Evolutionary conservation across 2,329 filamentous ascomycete species (phyloP), one percentile per base, ranked within the genome.

Genomic region (Xylaria digitata): DNA sequence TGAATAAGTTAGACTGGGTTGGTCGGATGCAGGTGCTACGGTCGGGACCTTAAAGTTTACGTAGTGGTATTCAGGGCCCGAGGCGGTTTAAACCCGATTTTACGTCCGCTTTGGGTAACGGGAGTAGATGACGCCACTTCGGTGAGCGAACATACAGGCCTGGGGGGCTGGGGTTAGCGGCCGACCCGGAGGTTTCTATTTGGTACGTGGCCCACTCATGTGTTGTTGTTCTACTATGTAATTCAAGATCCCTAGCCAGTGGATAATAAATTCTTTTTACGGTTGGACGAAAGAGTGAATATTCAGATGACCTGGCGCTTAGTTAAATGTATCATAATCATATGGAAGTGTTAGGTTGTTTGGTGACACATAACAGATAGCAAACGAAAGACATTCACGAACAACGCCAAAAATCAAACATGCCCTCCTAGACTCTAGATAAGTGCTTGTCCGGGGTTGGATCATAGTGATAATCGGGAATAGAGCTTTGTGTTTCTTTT

Each of bases 1-100:
- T 23, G 15, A 49, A 54, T 61, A 55, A 65, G 61, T 67, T 56
- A 63, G 65, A 58, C 65, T 53, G 62, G 26, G 52, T 59, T 42
- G 6, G 50, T 23, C 37, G 50, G 32, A 40, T 23, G 21, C 42
- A 48, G 11, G 6, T n/a, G 26, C 17, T 32, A n/a, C 17, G 8
- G 17, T 50, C 15, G 17, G 21, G 21, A 42, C 26, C 19, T 37
- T 30, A 17, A 23, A 3, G 49, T 53, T 13, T 42, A 26, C 8
- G 13, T 30, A 8, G 45, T 37, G 34, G 6, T 13, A 9, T 9
- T 37, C 11, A 23, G 45, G 3, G 5, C 1, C 48, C 42, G 40
- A 42, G 43, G 34, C 19, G 49, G 56, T 34, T 54, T n/a, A 23
- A n/a, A n/a, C 17, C 45, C n/a, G 43, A 43, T n/a, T 23, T n/a